Evolutionary conservation across 2,329 filamentous ascomycete species (phyloP).

Genomic region (Akanthomyces lecanii): DNA sequence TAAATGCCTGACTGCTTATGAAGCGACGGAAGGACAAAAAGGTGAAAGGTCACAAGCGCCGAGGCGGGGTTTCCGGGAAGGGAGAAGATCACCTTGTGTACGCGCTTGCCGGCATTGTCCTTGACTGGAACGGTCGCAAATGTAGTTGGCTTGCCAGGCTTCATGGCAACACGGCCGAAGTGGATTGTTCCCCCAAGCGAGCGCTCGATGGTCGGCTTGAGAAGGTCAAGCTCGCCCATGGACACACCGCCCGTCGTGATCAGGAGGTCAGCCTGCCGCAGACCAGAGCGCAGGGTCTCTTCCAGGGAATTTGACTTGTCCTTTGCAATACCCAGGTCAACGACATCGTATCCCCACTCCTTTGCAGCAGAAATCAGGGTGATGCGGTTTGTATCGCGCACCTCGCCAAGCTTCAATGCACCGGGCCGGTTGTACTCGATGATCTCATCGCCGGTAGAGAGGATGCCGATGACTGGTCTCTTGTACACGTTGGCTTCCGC

Average conservation of each 20-base stretch:
- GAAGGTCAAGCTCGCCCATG: conserved; percentile 94
- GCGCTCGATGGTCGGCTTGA: conserved; percentile 94
- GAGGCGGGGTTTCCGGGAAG: conserved; percentile 92
- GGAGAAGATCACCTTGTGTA: conserved; percentile 74
- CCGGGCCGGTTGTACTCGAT: conserved; percentile 65
- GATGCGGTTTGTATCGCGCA: conserved; percentile 88
- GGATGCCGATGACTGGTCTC: conserved; percentile 74
- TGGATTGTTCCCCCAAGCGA: conserved; percentile 87
- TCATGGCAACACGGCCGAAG: conserved; percentile 95
- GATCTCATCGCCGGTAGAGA: conserved; percentile 95
- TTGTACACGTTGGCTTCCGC: conserved; percentile 66
- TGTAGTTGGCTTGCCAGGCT: conserved; percentile 95
- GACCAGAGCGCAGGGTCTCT: conserved; percentile 66
- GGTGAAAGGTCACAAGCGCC: conserved; percentile 85
- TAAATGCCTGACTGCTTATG: conserved; percentile 69
- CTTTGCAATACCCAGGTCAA: conserved; percentile 82
- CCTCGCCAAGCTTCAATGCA: conserved; percentile 70
- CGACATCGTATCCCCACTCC: conserved; percentile 69
- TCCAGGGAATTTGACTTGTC: conserved; percentile 74
- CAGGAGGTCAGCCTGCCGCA: conserved; percentile 73
- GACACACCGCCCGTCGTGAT: conserved; percentile 93
- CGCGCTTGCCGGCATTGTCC: conserved; percentile 52
- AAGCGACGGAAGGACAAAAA: conserved; percentile 86
- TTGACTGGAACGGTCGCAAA: conserved; percentile 82
- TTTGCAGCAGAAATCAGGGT: conserved; percentile 74